These are phyloP conservation scores for Pseudogymnoascus sp. DNA, from an alignment of 2,329 filamentous ascomycete species.

Conservation along the genomic window DNA sequence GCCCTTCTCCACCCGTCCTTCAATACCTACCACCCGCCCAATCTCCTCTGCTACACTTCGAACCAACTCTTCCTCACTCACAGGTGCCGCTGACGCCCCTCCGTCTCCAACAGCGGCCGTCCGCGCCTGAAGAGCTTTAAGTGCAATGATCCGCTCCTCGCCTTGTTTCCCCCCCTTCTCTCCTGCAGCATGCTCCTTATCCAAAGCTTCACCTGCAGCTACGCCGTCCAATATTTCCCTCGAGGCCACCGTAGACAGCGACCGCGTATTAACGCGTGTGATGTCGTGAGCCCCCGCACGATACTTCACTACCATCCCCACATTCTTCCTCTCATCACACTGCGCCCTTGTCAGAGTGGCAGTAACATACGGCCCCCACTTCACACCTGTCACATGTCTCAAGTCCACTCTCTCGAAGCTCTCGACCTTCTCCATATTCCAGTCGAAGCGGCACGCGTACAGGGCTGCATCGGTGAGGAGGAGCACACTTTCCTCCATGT, in stretches of 20 bases:
- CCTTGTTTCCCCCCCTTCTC: constrained; percentile 16
- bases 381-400: constrained; percentile 62
- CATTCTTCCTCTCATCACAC: constrained; percentile 69
- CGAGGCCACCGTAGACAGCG: constrained; percentile 51
- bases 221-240: constrained; percentile 15
- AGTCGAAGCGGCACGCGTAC: constrained; percentile 88
- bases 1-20: constrained; percentile 41
- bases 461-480: constrained; percentile 77
- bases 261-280: constrained; percentile 76
- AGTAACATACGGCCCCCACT: constrained; percentile 82
- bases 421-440: constrained; percentile 88
- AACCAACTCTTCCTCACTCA: constrained; percentile 43
- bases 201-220: constrained; percentile 13
- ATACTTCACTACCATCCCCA: constrained; percentile 77
- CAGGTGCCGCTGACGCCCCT: constrained; percentile 14
- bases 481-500: constrained; percentile 83
- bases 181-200: not conserved
- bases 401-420: constrained; percentile 84
- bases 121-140: constrained; percentile 46
- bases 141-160: constrained; percentile 38
- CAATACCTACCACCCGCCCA: constrained; percentile 49
- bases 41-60: constrained; percentile 65
- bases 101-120: constrained; percentile 32
- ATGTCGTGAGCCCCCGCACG: constrained; percentile 63
- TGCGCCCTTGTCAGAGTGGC: constrained; percentile 74